Evolutionary conservation across 2,329 filamentous ascomycete species (phyloP).

Genomic region (Blastomyces percursus): DNA sequence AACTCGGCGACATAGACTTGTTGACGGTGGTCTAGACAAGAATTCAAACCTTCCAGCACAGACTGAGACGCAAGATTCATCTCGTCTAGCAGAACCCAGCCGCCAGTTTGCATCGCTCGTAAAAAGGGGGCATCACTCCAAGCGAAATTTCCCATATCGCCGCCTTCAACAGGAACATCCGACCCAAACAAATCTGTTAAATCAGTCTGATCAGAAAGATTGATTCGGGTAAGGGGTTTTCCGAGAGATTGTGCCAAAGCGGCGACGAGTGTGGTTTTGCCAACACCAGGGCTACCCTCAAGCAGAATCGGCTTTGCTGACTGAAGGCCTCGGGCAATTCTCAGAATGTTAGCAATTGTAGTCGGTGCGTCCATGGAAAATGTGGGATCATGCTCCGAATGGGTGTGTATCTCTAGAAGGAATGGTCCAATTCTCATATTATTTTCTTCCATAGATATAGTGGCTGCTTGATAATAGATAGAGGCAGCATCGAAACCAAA

Average conservation of each 20-base stretch:
- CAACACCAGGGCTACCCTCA: slow-evolving; percentile 95
- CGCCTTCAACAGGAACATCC: slow-evolving; percentile 90
- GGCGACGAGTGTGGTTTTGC: slow-evolving; percentile 87
- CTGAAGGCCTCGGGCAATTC: slow-evolving; percentile 79
- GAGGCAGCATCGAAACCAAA: slow-evolving; percentile 51
- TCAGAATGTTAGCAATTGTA: slow-evolving; percentile 79
- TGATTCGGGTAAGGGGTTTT: slow-evolving; percentile 79
- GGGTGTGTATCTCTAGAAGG: slow-evolving; percentile 45
- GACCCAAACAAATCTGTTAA: slow-evolving; percentile 96
- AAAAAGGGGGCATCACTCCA: slow-evolving; percentile 96
- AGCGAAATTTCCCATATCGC: slow-evolving; percentile 76
- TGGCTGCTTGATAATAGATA: slow-evolving; percentile 55
- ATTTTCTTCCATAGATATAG: slow-evolving; percentile 45
- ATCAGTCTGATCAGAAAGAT: slow-evolving; percentile 95
- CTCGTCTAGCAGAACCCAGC: slow-evolving; percentile 95
- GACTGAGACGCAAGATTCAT: slow-evolving; percentile 98
- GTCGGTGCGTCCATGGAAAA: slow-evolving; percentile 85
- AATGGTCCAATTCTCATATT: slow-evolving; percentile 64
- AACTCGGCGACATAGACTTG: slow-evolving; percentile 93
- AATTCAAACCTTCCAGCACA: slow-evolving; percentile 89
- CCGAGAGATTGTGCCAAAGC: slow-evolving; percentile 72
- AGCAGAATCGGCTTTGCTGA: slow-evolving; percentile 83
- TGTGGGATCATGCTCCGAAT: slow-evolving; percentile 43
- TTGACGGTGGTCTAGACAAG: slow-evolving; percentile 90
- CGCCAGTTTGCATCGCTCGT: slow-evolving; percentile 89